phyloP scores from a whole-genome alignment of 2,329 filamentous ascomycete genomes.

The Phaeosphaeria sp. region DNA sequence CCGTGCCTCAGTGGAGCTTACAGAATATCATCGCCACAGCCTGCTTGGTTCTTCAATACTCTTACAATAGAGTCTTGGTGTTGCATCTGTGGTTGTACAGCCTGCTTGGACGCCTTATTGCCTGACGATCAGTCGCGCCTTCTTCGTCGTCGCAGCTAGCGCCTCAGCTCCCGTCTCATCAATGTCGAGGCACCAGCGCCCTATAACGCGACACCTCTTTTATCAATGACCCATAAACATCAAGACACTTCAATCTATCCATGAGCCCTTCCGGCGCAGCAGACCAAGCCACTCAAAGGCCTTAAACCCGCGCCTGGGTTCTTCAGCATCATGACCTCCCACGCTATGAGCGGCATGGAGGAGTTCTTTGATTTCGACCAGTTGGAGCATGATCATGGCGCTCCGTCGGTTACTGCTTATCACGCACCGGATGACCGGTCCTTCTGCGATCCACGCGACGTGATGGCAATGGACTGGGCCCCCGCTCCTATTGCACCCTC shows the following conservation, averaged over 20 bases:
- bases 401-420: constrained; percentile 1
- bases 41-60: not conserved
- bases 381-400: constrained; percentile 28
- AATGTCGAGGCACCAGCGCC: constrained; percentile 14
- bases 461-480: constrained; percentile 37
- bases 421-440: constrained; percentile 1
- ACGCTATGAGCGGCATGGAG: constrained; percentile 29
- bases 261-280: constrained; percentile 12
- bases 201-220: constrained; percentile 8
- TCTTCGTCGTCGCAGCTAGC: constrained; percentile 14
- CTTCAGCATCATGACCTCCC: constrained; percentile 20
- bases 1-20: not conserved
- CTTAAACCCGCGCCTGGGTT: constrained; percentile 1
- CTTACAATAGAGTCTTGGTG: not conserved
- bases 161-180: constrained; percentile 19
- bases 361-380: constrained; percentile 47
- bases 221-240: not conserved
- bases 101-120: constrained; percentile 5
- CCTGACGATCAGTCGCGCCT: constrained; percentile 9
- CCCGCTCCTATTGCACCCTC: constrained; percentile 6
- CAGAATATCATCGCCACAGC: not conserved
- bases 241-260: constrained; percentile 1
- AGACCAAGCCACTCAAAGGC: constrained; percentile 17
- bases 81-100: not conserved
- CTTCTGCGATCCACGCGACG: constrained; percentile 3